phyloP scores from a whole-genome alignment of 2,329 filamentous ascomycete species.

The Clonostachys rhizophaga region DNA sequence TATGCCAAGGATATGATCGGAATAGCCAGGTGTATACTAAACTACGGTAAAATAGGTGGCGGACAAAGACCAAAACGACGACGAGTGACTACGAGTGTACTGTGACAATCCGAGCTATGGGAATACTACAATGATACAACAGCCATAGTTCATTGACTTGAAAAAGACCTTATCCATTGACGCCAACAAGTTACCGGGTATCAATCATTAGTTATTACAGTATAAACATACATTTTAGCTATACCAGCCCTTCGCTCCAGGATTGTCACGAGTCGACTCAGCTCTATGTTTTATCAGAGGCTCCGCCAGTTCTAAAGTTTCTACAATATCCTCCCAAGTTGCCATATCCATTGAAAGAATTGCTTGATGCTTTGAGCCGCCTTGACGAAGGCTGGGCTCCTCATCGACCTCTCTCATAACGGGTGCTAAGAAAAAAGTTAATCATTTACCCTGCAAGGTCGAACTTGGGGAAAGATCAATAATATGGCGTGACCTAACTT shows the following conservation, averaged over 20 bases:
- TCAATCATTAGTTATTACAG: too few species aligned
- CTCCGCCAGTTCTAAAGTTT: constrained; percentile 70
- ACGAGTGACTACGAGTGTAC: too few species aligned
- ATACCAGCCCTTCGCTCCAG: constrained; percentile 63
- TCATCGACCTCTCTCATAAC: constrained; percentile 36
- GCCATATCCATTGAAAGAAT: constrained; percentile 84
- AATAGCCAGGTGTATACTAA: too few species aligned
- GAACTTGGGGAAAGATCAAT: not conserved
- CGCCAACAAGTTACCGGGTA: too few species aligned
- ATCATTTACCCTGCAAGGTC: constrained; percentile 2
- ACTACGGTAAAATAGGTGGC: too few species aligned
- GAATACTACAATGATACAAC: too few species aligned
- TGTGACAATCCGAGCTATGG: too few species aligned
- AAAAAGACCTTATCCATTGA: too few species aligned
- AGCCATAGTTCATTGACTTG: too few species aligned
- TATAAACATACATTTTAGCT: constrained; percentile 27
- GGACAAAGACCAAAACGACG: too few species aligned
- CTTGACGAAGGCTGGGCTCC: constrained; percentile 39
- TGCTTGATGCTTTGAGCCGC: constrained; percentile 72
- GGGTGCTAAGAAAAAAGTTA: constrained; percentile 18
- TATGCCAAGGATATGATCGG: too few species aligned
- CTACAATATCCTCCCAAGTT: constrained; percentile 74
- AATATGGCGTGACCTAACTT: constrained; percentile 54
- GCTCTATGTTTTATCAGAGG: constrained; percentile 81
- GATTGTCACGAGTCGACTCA: constrained; percentile 40